These are phyloP conservation scores for Dionaea muscipula DNA, from an alignment of 179 eudicot genomes.

Conservation along the genomic window DNA sequence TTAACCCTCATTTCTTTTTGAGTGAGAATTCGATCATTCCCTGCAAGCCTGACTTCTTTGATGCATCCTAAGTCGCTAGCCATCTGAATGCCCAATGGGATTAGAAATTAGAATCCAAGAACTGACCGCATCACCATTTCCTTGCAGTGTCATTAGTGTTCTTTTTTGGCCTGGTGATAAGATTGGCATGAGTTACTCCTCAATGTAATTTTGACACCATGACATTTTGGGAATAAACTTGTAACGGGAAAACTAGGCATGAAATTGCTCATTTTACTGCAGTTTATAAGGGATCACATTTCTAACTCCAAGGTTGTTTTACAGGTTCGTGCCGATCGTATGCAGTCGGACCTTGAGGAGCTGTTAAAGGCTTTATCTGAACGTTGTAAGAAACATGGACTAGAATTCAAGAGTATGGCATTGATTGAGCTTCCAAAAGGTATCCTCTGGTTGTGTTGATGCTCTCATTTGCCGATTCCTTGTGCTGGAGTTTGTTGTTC, in stretches of 20 bases:
- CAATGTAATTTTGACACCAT: too few relatives aligned
- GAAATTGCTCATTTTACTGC: conserved; percentile 8
- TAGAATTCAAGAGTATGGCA: conserved; percentile 66
- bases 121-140: too few relatives aligned
- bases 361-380: conserved; percentile 75
- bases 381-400: conserved; percentile 77
- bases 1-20: too few relatives aligned
- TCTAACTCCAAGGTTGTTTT: conserved; percentile 6
- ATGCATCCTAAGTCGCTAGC: too few relatives aligned
- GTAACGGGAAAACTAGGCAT: conserved; percentile 1
- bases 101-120: too few relatives aligned
- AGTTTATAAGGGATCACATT: not conserved
- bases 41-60: too few relatives aligned
- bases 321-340: conserved; percentile 93
- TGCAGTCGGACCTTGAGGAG: conserved; percentile 93
- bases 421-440: conserved; percentile 82
- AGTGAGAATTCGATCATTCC: too few relatives aligned
- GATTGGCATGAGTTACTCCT: too few relatives aligned
- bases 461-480: not conserved
- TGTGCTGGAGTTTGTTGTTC: not conserved
- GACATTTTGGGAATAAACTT: not conserved
- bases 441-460: conserved; percentile 12
- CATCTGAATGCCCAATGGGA: too few relatives aligned
- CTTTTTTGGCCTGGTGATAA: too few relatives aligned
- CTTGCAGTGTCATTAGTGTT: too few relatives aligned